Base-by-base conservation (phyloP, 2,329 filamentous ascomycete genomes). In the Didymella lethalis region DNA sequence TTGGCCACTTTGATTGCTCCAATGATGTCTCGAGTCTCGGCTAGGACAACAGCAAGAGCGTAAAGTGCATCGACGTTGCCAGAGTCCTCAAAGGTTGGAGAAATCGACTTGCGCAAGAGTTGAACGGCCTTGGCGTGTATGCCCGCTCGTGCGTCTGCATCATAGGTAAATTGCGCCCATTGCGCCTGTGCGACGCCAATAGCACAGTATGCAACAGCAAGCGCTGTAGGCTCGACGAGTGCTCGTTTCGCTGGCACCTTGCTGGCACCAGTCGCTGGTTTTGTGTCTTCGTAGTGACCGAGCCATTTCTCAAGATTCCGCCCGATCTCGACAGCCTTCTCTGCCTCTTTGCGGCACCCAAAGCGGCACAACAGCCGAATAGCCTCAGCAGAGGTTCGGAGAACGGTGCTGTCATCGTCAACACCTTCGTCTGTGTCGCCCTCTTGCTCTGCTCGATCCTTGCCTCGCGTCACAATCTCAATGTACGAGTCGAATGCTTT, bases 401-500 rank as follows among this genome's bases (percentile, higher is more conserved):
- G 77, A 6, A 95, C 86, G 0, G 84, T 89, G 18, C 88, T 88
- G 68, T 97, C 91, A 54, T 90, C 85, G 68, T 99, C 95, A 28
- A 97, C 82, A 48, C 86, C 87, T 18, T 84, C 82, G 67, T 94
- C 90, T 7, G 79, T 73, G 65, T 92, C 86, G 2, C 91, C 84
- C 25, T 81, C 81, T 78, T 96, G 96, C 68, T 91, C 88, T 3
- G 92, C 88, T 40, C 93, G 86, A 20, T 92, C 91, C 78, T 94
- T 96, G 56, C 90, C 92, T 72, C 90, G 90, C 62, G 89, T 90
- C 54, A 97, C 86, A 64, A 99, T 91, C 54, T 96, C 91, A 36
- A 96, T 82, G 75, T 98, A 99, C 0, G 93, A 93, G 74, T 96
- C 90, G 63, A 97, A 91, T 0, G 95, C 91, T 72, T 93, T 93